These are phyloP conservation scores for Phellinidium pouzarii DNA, from an alignment of 1,284 basidiomycete genomes.

Conservation along the genomic window DNA sequence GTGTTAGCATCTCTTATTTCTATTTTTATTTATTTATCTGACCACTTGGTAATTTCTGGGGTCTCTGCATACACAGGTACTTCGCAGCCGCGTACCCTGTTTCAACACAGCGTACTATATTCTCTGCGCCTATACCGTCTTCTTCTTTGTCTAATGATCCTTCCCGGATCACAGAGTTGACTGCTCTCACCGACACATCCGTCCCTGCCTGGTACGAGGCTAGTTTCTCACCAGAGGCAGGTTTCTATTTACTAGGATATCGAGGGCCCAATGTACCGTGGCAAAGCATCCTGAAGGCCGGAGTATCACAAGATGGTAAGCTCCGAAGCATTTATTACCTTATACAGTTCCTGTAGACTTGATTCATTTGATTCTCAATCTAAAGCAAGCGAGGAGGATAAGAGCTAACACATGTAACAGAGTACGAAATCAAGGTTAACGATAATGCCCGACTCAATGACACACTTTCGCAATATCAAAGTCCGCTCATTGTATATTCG, in stretches of 20 bases:
- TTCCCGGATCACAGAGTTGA: constrained; percentile 35
- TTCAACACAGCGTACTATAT: constrained; percentile 80
- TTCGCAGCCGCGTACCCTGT: constrained; percentile 82
- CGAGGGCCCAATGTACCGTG: constrained; percentile 81
- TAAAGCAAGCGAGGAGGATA: too few relatives aligned
- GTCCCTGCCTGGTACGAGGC: constrained; percentile 59
- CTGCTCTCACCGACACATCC: constrained; percentile 59
- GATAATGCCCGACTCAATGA: constrained; percentile 70
- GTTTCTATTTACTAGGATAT: constrained; percentile 81
- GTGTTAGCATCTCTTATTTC: constrained; percentile 51
- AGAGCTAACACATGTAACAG: neutral
- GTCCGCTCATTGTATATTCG: constrained; percentile 61
- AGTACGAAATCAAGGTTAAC: constrained; percentile 50
- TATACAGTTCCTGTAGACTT: too few relatives aligned
- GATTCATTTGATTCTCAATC: too few relatives aligned
- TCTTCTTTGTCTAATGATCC: constrained; percentile 25
- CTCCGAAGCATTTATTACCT: too few relatives aligned
- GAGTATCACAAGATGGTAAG: constrained; percentile 45
- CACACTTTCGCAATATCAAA: constrained; percentile 65
- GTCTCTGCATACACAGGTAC: constrained; percentile 52
- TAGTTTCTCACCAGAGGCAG: constrained; percentile 75
- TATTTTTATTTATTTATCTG: constrained; percentile 5
- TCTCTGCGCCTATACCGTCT: constrained; percentile 60
- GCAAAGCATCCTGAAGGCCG: constrained; percentile 71
- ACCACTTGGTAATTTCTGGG: too few relatives aligned